Evolutionary conservation across 257 asterid species (phyloP), one percentile per base, ranked within the genome.

Genomic region (Solanum chaucha): DNA sequence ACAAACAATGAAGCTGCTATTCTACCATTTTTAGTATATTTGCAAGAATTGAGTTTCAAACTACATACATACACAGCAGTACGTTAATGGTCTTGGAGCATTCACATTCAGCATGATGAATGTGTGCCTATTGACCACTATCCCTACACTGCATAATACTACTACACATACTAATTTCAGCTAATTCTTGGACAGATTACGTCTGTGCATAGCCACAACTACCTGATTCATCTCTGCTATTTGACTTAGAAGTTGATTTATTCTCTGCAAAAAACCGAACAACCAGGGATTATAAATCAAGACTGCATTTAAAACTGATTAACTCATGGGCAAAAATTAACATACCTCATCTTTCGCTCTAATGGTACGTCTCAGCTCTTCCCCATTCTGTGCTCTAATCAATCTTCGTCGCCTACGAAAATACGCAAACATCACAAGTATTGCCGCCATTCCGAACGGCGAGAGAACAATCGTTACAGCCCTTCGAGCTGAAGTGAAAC

Each of bases 161-260:
- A 40, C 11, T 61, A 32, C 41, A 36, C 67, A 36, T 26, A n/a
- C 87, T 17, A 84, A 26, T 65, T 65, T 68, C 46, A 68, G 32
- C 83, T 41, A 68, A 70, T 48, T 70, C 8, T 85, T 67, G 82
- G 82, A 41, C 32, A 70, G 26, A 15, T 65, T 67, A 84, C 44
- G 89, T 89, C 70, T 89, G 68, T 90, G 92, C 38, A 82, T 86
- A 46, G 90, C 92, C 87, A 93, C 67, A 86, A 94, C 30, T 88
- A 90, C 72, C 86, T 90, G 92, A 87, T 94, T 95, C 97, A 94
- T 89, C 91, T 88, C 87, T 24, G 98, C 91, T 89, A 94, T 90
- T 87, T 94, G 97, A 87, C 92, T 88, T 94, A 93, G 73, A n/a
- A 95, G 89, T 75, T 90, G 91, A 67, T 89, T 89, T 87, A 94